Percentiles rank a stretch among this genome's conserved stretches.
Conservation (phyloP, 805 yeast species). For the Isabelozyma gotoi region DNA sequence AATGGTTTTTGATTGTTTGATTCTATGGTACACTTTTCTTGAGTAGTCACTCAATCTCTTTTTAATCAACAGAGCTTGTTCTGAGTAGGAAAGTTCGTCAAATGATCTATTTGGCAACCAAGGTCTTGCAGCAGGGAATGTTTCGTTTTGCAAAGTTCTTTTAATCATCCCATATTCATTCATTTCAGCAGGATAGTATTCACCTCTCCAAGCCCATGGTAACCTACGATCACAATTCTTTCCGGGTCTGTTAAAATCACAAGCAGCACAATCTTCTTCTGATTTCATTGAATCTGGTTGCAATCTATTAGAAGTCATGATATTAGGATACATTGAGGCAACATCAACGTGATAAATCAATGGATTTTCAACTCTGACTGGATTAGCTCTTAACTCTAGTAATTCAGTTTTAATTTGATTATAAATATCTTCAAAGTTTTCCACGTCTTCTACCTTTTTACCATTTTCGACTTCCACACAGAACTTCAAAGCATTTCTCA, state of each 20-base stretch:
- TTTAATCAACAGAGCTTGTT: constrained; percentile 74
- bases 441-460: constrained; percentile 70
- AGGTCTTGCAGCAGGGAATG: constrained; percentile 62
- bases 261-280: constrained; percentile 94
- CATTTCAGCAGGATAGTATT: constrained; percentile 84
- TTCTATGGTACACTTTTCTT: constrained; percentile 77
- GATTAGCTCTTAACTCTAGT: constrained; percentile 57
- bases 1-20: constrained; percentile 78
- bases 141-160: constrained; percentile 75
- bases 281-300: constrained; percentile 98
- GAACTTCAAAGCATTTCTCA: constrained; percentile 77
- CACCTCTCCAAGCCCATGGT: constrained; percentile 99
- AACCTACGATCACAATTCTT: constrained; percentile 87
- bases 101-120: constrained; percentile 61
- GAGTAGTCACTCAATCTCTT: constrained; percentile 82
- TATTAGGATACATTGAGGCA: constrained; percentile 98
- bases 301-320: constrained; percentile 94
- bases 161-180: constrained; percentile 90
- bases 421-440: constrained; percentile 75
- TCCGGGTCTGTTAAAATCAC: constrained; percentile 96
- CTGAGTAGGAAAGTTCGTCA: constrained; percentile 72
- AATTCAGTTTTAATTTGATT: constrained; percentile 54
- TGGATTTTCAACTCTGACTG: constrained; percentile 74
- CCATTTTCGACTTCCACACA: constrained; percentile 81
- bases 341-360: constrained; percentile 96